Evolutionary conservation across 306 rosid species (phyloP), one percentile per base, ranked within the genome.

Genomic region (Cicer cuneatum): DNA sequence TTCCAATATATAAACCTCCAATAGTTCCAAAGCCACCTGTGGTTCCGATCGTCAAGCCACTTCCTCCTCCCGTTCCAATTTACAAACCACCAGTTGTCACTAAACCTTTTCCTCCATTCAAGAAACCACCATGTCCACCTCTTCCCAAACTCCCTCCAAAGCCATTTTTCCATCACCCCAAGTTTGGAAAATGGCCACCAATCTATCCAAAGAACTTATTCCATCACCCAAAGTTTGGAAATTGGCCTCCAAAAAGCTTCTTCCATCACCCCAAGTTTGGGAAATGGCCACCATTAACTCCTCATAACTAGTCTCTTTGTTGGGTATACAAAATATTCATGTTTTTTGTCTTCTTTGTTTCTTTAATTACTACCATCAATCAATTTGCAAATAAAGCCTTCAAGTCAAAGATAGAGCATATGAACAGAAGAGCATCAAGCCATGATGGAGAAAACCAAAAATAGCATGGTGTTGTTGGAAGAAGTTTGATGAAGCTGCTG

Each of bases 151-250:
- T 48, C 60, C 74, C 74, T 51, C 74, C 74, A 15, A 38, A 21
- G 42, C 93, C 87, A 7, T 38, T 81, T 59, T 59, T 59, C 66
- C 66, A 59, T 59, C 66, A 59, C 71, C 84, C 85, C 33, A 84
- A 82, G 71, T 14, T 43, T 3, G 66, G 66, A 35, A 59, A 59
- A 59, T 12, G 35, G 7, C 68, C 67, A n/a, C 67, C 67, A 38
- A 0, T 35, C 29, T 43, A 21, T 38, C 67, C 46, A 38, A 37
- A 66, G 11, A 12, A 59, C 69, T 77, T 72, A 14, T 79, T 78
- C 82, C 87, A 61, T 35, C 92, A 85, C 81, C 93, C 89, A 35
- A 85, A 78, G 81, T 74, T 49, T 65, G 90, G 88, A 64, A 80
- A 78, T 51, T 58, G 60, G 64, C 81, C 84, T 10, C 86, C 71